phyloP scores from a whole-genome alignment of 257 asterid genomes.

The Solanum infundibuliforme region DNA sequence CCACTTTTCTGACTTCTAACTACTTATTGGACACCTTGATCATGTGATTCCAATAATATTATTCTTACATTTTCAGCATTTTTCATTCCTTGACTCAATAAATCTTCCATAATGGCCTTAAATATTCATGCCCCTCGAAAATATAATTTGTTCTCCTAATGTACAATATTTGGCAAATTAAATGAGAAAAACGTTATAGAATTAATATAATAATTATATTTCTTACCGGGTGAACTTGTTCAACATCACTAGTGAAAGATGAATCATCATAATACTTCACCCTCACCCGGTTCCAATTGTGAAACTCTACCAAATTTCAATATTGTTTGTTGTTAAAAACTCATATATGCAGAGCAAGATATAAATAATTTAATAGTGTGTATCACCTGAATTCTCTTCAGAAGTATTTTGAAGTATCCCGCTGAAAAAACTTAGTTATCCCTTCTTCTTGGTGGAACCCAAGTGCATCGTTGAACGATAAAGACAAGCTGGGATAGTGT shows the following conservation, averaged over 20 bases:
- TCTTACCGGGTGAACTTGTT: conserved; percentile 60
- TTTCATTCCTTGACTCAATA: conserved; percentile 24
- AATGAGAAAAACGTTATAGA: background rate
- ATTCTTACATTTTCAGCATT: conserved; percentile 22
- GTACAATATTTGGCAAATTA: background rate
- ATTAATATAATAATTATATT: background rate
- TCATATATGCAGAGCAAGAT: background rate
- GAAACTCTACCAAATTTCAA: conserved; percentile 32
- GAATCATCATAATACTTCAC: conserved; percentile 77
- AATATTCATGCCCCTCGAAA: conserved; percentile 21
- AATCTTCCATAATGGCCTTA: background rate
- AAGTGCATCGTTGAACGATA: conserved; percentile 2
- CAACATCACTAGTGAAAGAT: conserved; percentile 69
- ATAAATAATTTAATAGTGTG: no score
- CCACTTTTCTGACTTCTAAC: no score
- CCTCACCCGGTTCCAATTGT: conserved; percentile 63
- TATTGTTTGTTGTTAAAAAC: background rate
- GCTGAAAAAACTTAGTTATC: no score
- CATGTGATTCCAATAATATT: no score
- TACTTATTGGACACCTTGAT: no score
- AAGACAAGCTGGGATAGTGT: background rate
- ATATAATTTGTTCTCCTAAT: conserved; percentile 18
- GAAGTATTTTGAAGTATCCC: no score
- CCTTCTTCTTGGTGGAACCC: conserved; percentile 46
- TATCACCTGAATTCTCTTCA: no score